Conservation (phyloP, 108 stramenopile genomes). For the Skeletonema costatum region DNA sequence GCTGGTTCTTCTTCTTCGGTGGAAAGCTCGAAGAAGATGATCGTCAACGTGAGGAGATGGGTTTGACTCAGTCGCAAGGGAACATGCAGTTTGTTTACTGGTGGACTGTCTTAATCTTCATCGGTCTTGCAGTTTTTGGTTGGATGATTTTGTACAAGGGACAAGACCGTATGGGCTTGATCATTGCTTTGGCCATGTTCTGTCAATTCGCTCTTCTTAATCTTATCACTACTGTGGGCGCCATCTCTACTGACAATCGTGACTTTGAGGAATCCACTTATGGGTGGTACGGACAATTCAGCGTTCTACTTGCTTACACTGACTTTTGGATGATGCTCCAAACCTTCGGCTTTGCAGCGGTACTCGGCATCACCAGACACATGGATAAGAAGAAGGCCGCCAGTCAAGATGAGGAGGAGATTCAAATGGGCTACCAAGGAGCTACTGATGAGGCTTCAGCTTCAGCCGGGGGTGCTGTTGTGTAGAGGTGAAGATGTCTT, state of each 20-base stretch:
- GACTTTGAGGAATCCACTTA: slow-evolving; percentile 45
- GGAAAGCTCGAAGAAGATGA: slow-evolving; percentile 38
- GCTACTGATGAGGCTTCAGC: not conserved
- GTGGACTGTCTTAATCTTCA: slow-evolving; percentile 58
- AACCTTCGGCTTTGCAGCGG: not conserved
- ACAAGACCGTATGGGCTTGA: slow-evolving; percentile 29
- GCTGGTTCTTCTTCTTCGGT: slow-evolving; percentile 55
- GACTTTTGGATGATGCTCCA: slow-evolving; percentile 51
- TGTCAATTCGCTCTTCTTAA: slow-evolving; percentile 52
- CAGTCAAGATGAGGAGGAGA: not conserved
- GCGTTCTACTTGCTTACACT: slow-evolving; percentile 61
- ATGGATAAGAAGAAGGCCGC: not conserved
- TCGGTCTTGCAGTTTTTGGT: slow-evolving; percentile 53
- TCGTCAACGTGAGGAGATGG: slow-evolving; percentile 43
- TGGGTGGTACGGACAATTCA: slow-evolving; percentile 66
- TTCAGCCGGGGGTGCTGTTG: not conserved
- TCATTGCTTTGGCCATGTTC: slow-evolving; percentile 43
- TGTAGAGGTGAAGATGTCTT: not conserved
- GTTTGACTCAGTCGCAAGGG: slow-evolving; percentile 7
- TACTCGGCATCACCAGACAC: not conserved
- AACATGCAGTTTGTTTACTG: slow-evolving; percentile 58
- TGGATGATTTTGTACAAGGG: slow-evolving; percentile 36
- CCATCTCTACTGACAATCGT: slow-evolving; percentile 51
- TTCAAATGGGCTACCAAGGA: slow-evolving; percentile 2
- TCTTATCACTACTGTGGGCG: slow-evolving; percentile 53